These are phyloP conservation scores for Panicum virgatum DNA, from an alignment of 202 grass and related monocot species.

Conservation along the genomic window DNA sequence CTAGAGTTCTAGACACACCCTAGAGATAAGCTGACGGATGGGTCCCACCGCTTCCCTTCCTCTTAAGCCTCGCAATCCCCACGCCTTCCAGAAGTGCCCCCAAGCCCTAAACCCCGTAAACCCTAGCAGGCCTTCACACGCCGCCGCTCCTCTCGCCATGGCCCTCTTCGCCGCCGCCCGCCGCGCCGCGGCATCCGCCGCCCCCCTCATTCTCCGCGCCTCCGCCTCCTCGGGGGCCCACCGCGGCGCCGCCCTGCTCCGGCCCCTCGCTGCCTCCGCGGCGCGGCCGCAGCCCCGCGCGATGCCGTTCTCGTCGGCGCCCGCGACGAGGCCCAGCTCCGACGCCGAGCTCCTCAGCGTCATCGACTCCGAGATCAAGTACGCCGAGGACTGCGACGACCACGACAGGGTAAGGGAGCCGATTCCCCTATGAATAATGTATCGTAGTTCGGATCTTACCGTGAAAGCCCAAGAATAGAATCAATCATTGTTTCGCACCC, in stretches of 20 bases:
- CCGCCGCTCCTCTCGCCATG: constrained; percentile 34
- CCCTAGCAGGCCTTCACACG: no score
- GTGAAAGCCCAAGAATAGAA: neutral
- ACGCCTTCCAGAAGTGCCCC: no score
- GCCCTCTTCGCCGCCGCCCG: constrained; percentile 44
- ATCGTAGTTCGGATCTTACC: neutral
- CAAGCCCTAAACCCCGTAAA: neutral
- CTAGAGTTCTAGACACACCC: no score
- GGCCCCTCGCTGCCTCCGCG: constrained; percentile 27
- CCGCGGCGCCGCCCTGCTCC: constrained; percentile 18
- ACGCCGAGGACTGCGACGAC: constrained; percentile 79
- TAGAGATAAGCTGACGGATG: constrained; percentile 1
- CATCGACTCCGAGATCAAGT: constrained; percentile 86
- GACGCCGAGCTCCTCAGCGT: constrained; percentile 66
- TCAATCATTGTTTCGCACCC: neutral
- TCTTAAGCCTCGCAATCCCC: neutral
- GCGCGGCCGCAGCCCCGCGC: constrained; percentile 16
- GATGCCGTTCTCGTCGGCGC: constrained; percentile 55
- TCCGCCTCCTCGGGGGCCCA: constrained; percentile 1
- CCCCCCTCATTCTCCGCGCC: constrained; percentile 26
- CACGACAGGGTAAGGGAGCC: constrained; percentile 50
- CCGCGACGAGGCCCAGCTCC: constrained; percentile 41
- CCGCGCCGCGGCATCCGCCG: constrained; percentile 33
- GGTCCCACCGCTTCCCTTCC: neutral
- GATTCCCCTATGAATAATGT: neutral